Conservation (phyloP, 306 rosid species). For the Potentilla sterilis region DNA sequence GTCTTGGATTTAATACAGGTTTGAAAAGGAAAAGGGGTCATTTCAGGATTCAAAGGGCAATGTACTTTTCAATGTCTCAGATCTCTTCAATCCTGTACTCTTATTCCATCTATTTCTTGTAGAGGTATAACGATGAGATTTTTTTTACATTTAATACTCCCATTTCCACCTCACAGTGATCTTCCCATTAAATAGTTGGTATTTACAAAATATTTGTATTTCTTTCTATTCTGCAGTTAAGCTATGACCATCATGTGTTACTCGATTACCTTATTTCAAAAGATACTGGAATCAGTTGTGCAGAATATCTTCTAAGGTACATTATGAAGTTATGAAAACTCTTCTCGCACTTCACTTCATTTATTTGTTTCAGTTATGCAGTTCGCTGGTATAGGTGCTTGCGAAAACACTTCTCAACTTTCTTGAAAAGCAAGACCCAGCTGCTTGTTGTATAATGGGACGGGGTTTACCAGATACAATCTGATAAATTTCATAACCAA, state of each 20-base stretch:
- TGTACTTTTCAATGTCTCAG: constrained; percentile 42
- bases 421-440: too few species aligned
- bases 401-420: too few species aligned
- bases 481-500: too few species aligned
- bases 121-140: constrained; percentile 46
- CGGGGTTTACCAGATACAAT: too few species aligned
- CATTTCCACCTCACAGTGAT: constrained; percentile 6
- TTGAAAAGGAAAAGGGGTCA: constrained; percentile 33
- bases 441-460: too few species aligned
- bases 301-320: constrained; percentile 80
- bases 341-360: neutral
- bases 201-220: constrained; percentile 1
- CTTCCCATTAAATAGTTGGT: neutral
- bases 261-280: constrained; percentile 90
- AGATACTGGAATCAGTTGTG: constrained; percentile 79
- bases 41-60: constrained; percentile 44
- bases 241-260: constrained; percentile 89
- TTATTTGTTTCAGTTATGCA: constrained; percentile 5
- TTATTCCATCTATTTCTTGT: constrained; percentile 80
- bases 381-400: neutral
- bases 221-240: constrained; percentile 58
- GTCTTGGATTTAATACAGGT: constrained; percentile 39
- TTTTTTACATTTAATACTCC: constrained; percentile 9
- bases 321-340: neutral
- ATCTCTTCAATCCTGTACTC: constrained; percentile 65